Conservation (phyloP, 2,329 filamentous ascomycete species). For the Ascochyta fabae region DNA sequence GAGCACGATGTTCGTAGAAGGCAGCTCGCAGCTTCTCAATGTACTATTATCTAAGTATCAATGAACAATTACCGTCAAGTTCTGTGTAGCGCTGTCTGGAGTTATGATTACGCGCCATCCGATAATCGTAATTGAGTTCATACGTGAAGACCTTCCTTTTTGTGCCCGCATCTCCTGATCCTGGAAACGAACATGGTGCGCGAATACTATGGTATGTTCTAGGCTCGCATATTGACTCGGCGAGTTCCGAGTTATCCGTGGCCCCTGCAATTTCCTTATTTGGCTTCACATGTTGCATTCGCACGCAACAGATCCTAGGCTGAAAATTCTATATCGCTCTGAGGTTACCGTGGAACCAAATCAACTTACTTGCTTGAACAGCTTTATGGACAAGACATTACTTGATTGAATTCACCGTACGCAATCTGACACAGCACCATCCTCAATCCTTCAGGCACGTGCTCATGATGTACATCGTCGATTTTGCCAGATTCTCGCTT, state of each 20-base stretch:
- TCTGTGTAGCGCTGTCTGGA: neutral
- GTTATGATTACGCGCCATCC: too few relatives aligned
- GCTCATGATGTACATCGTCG: conserved; percentile 4
- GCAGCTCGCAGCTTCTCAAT: neutral
- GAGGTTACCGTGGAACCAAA: conserved; percentile 13
- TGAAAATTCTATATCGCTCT: conserved; percentile 8
- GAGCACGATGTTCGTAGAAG: neutral
- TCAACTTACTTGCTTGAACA: neutral
- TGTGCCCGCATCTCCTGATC: neutral
- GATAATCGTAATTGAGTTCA: neutral
- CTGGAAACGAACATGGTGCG: neutral
- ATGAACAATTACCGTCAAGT: neutral
- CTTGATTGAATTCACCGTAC: neutral
- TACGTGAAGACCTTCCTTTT: conserved; percentile 1
- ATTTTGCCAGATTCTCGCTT: conserved; percentile 2
- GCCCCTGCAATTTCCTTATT: conserved; percentile 2
- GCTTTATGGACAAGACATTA: neutral
- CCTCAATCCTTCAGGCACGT: neutral
- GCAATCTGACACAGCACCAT: neutral
- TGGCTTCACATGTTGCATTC: conserved; percentile 5
- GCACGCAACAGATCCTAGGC: neutral
- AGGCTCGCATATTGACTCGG: conserved; percentile 1
- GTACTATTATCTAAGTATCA: neutral
- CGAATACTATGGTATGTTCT: neutral
- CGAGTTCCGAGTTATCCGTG: conserved; percentile 14